Evolutionary conservation across 495 filamentous ascomycete species (phyloP).

Genomic region (Penicillium longicatenatum): DNA sequence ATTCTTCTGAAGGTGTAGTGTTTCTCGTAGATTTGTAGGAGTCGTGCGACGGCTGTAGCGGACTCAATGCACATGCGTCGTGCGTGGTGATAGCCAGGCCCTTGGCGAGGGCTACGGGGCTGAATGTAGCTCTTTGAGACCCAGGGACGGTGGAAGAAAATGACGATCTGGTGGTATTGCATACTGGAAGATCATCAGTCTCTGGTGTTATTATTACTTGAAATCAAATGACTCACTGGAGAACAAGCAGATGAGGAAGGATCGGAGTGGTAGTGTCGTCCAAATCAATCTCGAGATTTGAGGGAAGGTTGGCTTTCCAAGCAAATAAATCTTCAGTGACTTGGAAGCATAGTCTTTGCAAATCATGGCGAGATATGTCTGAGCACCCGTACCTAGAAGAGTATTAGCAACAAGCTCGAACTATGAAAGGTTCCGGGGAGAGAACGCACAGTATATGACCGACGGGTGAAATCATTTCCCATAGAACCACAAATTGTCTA

Average conservation of each 20-base stretch:
- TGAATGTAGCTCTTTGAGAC: conserved; percentile 53
- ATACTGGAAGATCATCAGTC: conserved; percentile 37
- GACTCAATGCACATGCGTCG: conserved; percentile 52
- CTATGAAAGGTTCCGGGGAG: neutral
- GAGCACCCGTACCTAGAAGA: conserved; percentile 43
- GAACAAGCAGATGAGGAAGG: conserved; percentile 49
- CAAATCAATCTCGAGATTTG: conserved; percentile 43
- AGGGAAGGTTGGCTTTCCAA: conserved; percentile 50
- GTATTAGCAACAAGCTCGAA: conserved; percentile 14
- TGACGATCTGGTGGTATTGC: conserved; percentile 56
- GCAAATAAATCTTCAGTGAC: conserved; percentile 48
- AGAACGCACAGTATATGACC: conserved; percentile 48
- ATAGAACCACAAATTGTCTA: conserved; percentile 48
- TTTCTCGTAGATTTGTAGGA: conserved; percentile 51
- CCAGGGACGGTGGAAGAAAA: conserved; percentile 54
- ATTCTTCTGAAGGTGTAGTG: conserved; percentile 52
- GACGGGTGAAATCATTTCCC: conserved; percentile 52
- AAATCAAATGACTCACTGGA: conserved; percentile 40
- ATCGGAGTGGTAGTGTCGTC: conserved; percentile 38
- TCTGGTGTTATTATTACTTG: neutral
- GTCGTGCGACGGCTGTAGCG: conserved; percentile 43
- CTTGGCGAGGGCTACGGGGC: conserved; percentile 44
- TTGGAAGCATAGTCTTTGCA: conserved; percentile 46
- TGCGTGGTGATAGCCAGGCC: conserved; percentile 48
- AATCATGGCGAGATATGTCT: conserved; percentile 45